Evolutionary conservation across 2,329 filamentous ascomycete genomes (phyloP), one percentile per base, ranked within the genome.

Genomic region (Diaporthe amygdali): DNA sequence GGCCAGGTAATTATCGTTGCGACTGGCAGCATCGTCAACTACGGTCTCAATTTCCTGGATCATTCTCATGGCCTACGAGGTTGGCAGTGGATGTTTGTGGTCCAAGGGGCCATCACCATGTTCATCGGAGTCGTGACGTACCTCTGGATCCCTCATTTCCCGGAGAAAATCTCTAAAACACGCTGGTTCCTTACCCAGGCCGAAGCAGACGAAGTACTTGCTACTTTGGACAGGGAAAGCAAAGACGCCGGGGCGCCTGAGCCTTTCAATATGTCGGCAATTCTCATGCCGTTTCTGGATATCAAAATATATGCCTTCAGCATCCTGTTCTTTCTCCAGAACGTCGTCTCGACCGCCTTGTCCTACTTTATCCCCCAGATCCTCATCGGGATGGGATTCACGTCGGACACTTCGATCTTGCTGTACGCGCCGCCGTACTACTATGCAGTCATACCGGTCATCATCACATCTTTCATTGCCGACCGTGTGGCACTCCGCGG

Each of bases 81-180:
- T 2, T 93, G 91, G 90, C 87, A 89, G 34, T 93, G 88, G 84
- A 93, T 93, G 90, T 93, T 90, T 74, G 78, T 92, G 0, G 88
- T 93, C 0, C 90, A 93, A 75, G 91, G 91, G 0, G 76, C 88
- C 12, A 89, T 93, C 74, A 86, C 91, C 5, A 85, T 85, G 71
- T 79, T 89, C 27, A 80, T 93, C 25, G 90, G 90, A 3, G 75
- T 91, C 37, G 71, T 85, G 15, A 92, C 90, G 0, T 92, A 90
- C 76, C 91, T 90, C 84, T 93, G 91, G 91, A 92, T 93, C 81
- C 84, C 92, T 51, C 90, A 92, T 76, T 93, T 93, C 73, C 91
- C 91, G 0, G 91, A 93, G 74, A 84, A 89, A 32, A 84, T 89
- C 1, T 83, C 89, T 66, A 80, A 80, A 15, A 90, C 87, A 64